Evolutionary conservation across 352 stramenopile species (phyloP).

Genomic region (Phytophthora cryptogea): DNA sequence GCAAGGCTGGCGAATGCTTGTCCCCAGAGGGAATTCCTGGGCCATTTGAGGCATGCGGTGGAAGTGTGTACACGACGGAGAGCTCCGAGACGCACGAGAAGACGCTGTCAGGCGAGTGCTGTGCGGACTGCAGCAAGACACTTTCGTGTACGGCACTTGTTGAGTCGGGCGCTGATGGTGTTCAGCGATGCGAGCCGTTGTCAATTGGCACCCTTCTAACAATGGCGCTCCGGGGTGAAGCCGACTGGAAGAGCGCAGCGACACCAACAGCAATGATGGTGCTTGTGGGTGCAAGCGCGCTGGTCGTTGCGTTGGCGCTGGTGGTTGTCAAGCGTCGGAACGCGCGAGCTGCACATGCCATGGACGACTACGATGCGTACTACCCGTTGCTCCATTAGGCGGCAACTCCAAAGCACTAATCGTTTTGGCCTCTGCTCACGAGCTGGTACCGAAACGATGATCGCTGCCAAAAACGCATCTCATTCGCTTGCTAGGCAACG

Average conservation of each 20-base stretch:
- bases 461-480: too few relatives aligned
- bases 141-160: conserved; percentile 4
- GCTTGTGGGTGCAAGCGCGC: conserved; percentile 9
- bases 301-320: conserved; percentile 16
- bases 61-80: conserved; percentile 14
- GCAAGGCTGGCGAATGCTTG: conserved; percentile 14
- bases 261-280: conserved; percentile 1
- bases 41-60: conserved; percentile 18
- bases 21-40: neutral
- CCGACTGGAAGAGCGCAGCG: conserved; percentile 1
- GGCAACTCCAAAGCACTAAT: too few relatives aligned
- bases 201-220: neutral
- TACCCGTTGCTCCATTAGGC: neutral
- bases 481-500: too few relatives aligned
- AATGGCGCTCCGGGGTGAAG: conserved; percentile 5
- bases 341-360: neutral
- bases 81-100: conserved; percentile 2
- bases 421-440: too few relatives aligned
- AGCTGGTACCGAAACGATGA: too few relatives aligned
- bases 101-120: conserved; percentile 3
- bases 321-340: conserved; percentile 16
- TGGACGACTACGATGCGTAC: conserved; percentile 3
- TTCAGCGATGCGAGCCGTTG: conserved; percentile 11
- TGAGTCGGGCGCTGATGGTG: conserved; percentile 5
- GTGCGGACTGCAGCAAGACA: conserved; percentile 11